Percentiles rank a stretch among this genome's conserved stretches.
These are phyloP conservation scores for Gossypium raimondii DNA, from an alignment of 345 rosid species.

Conservation along the genomic window DNA sequence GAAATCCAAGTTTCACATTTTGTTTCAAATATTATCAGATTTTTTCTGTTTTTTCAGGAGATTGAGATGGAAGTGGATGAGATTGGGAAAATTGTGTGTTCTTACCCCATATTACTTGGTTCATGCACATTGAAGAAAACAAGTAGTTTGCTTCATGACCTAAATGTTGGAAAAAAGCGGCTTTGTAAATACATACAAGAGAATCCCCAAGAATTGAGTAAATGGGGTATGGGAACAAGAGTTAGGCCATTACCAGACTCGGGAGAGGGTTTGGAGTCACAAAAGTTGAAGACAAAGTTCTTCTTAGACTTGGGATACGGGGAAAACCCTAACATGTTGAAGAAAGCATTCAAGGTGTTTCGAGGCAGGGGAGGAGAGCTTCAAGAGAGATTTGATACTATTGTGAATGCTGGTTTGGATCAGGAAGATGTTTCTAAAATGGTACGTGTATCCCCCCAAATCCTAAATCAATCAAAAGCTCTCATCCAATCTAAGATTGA, in stretches of 20 bases:
- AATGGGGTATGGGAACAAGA: slow-evolving; percentile 37
- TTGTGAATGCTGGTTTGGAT: slow-evolving; percentile 62
- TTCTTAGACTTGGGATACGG: slow-evolving; percentile 48
- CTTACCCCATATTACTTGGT: slow-evolving; percentile 48
- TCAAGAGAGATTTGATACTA: slow-evolving; percentile 71
- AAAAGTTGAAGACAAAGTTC: slow-evolving; percentile 47
- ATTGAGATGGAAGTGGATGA: slow-evolving; percentile 51
- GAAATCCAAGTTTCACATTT: slow-evolving; percentile 38
- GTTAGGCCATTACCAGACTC: slow-evolving; percentile 35
- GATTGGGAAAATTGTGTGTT: slow-evolving; percentile 41
- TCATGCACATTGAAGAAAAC: slow-evolving; percentile 51
- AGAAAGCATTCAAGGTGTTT: slow-evolving; percentile 41
- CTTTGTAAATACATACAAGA: slow-evolving; percentile 45
- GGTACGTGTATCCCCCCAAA: slow-evolving; percentile 55
- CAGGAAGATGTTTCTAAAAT: slow-evolving; percentile 46
- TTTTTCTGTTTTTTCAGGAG: slow-evolving; percentile 43
- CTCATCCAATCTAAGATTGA: slow-evolving; percentile 49
- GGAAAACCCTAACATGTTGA: slow-evolving; percentile 38
- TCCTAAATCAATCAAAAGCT: slow-evolving; percentile 50
- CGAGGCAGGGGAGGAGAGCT: slow-evolving; percentile 62
- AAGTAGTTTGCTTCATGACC: slow-evolving; percentile 30
- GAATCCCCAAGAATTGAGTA: slow-evolving; percentile 53
- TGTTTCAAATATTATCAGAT: slow-evolving; percentile 45
- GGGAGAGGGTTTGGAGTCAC: slow-evolving; percentile 27
- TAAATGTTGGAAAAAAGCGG: slow-evolving; percentile 54